phyloP scores from a whole-genome alignment of 208 protist genomes.

The Novymonas esmeraldas region DNA sequence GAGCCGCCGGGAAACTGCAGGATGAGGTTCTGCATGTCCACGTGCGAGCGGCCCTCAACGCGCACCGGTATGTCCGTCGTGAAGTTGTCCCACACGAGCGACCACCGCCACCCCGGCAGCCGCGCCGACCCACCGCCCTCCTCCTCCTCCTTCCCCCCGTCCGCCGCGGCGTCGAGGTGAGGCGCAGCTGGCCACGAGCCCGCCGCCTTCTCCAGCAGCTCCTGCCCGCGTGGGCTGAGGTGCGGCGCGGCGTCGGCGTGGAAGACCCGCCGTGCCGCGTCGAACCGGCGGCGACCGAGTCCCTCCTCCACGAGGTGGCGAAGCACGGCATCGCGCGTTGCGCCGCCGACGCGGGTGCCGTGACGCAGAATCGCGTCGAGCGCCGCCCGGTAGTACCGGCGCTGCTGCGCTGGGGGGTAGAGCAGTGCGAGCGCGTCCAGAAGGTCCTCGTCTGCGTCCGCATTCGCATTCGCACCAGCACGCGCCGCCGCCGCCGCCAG shows the following conservation, averaged over 20 bases:
- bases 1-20: constrained; percentile 54
- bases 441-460: constrained; percentile 14
- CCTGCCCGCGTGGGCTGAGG: constrained; percentile 17
- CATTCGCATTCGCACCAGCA: not conserved
- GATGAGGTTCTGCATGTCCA: constrained; percentile 50
- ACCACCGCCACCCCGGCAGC: constrained; percentile 41
- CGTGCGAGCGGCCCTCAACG: constrained; percentile 1
- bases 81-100: constrained; percentile 66
- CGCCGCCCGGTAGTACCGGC: constrained; percentile 23
- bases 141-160: not conserved
- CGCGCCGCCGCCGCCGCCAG: constrained; percentile 11
- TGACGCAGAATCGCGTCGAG: constrained; percentile 46
- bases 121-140: not conserved
- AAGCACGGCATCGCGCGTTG: constrained; percentile 34
- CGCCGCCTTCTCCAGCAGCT: constrained; percentile 18
- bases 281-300: constrained; percentile 18
- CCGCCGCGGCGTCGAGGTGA: not conserved
- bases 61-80: constrained; percentile 37
- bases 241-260: constrained; percentile 2
- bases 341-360: constrained; percentile 53
- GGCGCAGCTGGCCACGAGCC: constrained; percentile 17
- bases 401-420: constrained; percentile 43
- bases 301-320: constrained; percentile 36
- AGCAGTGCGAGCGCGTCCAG: constrained; percentile 37
- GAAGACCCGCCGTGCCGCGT: constrained; percentile 6